These are phyloP conservation scores for Aspergillus viridinutans DNA, from an alignment of 2,329 filamentous ascomycete species.

Conservation along the genomic window DNA sequence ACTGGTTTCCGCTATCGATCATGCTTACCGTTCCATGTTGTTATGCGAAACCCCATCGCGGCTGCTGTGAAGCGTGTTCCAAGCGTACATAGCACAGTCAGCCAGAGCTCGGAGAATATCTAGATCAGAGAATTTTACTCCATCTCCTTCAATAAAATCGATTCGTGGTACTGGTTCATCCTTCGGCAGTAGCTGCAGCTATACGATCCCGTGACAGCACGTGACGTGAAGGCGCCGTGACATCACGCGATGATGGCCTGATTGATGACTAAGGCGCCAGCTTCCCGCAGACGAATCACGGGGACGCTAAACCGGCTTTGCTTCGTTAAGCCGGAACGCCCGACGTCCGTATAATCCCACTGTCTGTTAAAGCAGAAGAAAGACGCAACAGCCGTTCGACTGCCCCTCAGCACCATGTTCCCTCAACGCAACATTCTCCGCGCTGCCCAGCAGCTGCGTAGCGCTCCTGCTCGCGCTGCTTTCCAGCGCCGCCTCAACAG, in stretches of 20 bases:
- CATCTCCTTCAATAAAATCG: background rate
- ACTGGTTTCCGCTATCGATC: background rate
- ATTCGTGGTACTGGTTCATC: background rate
- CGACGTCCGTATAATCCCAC: slow-evolving; percentile 23
- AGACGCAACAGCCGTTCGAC: slow-evolving; percentile 11
- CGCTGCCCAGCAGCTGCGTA: slow-evolving; percentile 56
- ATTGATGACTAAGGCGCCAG: slow-evolving; percentile 5
- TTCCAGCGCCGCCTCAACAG: slow-evolving; percentile 70
- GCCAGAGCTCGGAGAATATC: background rate
- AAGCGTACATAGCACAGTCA: slow-evolving; percentile 9
- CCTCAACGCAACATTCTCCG: slow-evolving; percentile 60
- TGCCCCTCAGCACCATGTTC: slow-evolving; percentile 53
- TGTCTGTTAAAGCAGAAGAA: slow-evolving; percentile 7
- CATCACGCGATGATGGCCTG: slow-evolving; percentile 25
- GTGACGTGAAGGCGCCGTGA: slow-evolving; percentile 17
- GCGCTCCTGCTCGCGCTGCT: slow-evolving; percentile 50
- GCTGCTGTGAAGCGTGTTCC: slow-evolving; percentile 5
- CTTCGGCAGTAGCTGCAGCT: background rate
- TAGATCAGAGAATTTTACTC: background rate
- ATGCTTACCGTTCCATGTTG: slow-evolving; percentile 73
- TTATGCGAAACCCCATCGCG: slow-evolving; percentile 72
- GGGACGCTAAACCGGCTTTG: slow-evolving; percentile 23
- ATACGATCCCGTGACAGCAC: slow-evolving; percentile 9
- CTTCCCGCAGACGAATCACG: slow-evolving; percentile 22
- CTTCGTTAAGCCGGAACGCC: slow-evolving; percentile 19